These are phyloP conservation scores for Entomortierella lignicola DNA, from an alignment of 192 early-diverging fungal species.

Conservation along the genomic window DNA sequence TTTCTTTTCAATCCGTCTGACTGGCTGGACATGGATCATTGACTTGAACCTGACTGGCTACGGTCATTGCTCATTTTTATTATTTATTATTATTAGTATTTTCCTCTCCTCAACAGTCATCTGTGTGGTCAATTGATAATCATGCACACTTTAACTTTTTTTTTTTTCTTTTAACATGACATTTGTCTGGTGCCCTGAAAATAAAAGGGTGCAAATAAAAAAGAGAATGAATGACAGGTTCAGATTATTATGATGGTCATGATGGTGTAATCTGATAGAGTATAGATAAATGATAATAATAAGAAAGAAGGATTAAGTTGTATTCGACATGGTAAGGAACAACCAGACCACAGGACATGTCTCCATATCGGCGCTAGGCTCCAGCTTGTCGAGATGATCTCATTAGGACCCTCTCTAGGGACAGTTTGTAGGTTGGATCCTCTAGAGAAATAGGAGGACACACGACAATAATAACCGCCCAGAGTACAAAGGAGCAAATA, in stretches of 20 bases:
- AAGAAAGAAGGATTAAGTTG: neutral
- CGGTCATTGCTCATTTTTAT: neutral
- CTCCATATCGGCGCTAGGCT: slow-evolving; percentile 19
- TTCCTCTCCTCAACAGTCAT: too few relatives aligned
- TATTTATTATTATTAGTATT: too few relatives aligned
- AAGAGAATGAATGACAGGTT: too few relatives aligned
- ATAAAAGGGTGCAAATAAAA: too few relatives aligned
- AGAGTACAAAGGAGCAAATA: slow-evolving; percentile 31
- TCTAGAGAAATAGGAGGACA: slow-evolving; percentile 9
- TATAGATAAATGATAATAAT: neutral
- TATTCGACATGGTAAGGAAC: slow-evolving; percentile 46
- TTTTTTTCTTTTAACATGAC: too few relatives aligned
- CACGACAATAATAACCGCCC: slow-evolving; percentile 48
- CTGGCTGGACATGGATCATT: neutral
- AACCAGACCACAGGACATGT: slow-evolving; percentile 18
- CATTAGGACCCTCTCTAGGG: slow-evolving; percentile 42
- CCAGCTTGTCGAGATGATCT: slow-evolving; percentile 41
- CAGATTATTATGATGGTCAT: too few relatives aligned
- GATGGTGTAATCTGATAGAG: neutral
- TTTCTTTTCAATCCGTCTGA: neutral
- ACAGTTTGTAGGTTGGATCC: slow-evolving; percentile 31
- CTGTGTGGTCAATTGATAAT: too few relatives aligned
- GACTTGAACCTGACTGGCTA: slow-evolving; percentile 2
- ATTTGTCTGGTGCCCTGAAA: too few relatives aligned
- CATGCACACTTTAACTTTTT: too few relatives aligned